phyloP scores from a whole-genome alignment of 768 basidiomycete species.

The Lactarius sanguifluus region DNA sequence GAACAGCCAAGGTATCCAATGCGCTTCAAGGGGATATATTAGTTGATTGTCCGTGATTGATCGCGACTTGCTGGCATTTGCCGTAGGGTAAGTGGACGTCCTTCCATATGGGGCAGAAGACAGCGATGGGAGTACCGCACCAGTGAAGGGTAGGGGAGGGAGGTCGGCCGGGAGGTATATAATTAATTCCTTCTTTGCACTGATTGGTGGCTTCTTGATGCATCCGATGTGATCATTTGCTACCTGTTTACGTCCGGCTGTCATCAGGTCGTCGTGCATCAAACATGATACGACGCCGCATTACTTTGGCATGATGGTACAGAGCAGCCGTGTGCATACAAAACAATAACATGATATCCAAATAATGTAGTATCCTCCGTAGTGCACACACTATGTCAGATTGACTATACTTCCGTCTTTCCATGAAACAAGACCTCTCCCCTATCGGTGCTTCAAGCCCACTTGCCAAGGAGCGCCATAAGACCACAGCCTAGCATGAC shows the following conservation, averaged over 20 bases:
- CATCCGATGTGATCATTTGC: no score
- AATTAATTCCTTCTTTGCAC: background rate
- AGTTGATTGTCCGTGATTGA: background rate
- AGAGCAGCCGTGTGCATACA: background rate
- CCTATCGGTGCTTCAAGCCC: constrained; percentile 55
- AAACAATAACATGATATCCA: background rate
- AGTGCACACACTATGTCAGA: background rate
- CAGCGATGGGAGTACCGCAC: background rate
- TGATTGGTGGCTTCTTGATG: background rate
- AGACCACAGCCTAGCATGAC: constrained; percentile 82
- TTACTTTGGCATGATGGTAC: background rate
- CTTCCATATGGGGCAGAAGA: background rate
- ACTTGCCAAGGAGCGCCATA: constrained; percentile 90
- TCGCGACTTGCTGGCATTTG: background rate
- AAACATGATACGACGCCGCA: background rate
- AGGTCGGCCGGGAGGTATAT: background rate
- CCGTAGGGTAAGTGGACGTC: background rate
- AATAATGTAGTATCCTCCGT: background rate
- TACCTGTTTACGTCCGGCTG: background rate
- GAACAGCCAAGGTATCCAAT: background rate
- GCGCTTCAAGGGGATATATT: background rate
- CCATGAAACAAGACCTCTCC: background rate
- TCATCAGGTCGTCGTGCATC: no score
- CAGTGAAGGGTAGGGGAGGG: background rate
- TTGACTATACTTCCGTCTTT: background rate